phyloP scores from a whole-genome alignment of 257 asterid species.

The Solanum pimpinellifolium region DNA sequence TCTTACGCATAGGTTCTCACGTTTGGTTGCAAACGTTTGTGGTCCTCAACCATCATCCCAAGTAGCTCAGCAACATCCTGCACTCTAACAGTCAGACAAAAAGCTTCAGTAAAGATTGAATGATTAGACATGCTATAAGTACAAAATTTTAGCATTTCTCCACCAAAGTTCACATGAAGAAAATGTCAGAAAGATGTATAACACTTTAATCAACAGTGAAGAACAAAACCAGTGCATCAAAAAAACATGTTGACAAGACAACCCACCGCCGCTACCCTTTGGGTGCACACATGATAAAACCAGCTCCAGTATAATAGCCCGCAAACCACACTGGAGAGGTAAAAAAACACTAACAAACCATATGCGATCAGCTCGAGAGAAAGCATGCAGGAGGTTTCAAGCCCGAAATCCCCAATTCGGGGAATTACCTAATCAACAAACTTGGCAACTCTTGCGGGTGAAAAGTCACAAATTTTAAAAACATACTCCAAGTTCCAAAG shows the following conservation, averaged over 20 bases:
- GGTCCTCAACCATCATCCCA: slow-evolving; percentile 98
- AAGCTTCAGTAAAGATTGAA: slow-evolving; percentile 3
- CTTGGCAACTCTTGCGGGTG: neutral
- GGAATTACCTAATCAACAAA: neutral
- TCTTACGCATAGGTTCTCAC: slow-evolving; percentile 97
- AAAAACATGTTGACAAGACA: neutral
- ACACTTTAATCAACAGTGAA: neutral
- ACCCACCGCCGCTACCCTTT: neutral
- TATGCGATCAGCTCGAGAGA: neutral
- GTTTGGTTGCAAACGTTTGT: slow-evolving; percentile 92
- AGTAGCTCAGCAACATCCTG: slow-evolving; percentile 98
- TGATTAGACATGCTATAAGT: neutral
- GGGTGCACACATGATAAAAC: neutral
- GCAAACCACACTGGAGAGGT: neutral
- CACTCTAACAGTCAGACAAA: slow-evolving; percentile 44
- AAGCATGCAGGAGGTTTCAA: neutral
- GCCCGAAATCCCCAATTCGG: neutral
- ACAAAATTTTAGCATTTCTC: neutral
- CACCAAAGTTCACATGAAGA: neutral
- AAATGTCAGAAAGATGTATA: neutral
- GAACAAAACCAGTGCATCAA: neutral
- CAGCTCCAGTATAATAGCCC: neutral
- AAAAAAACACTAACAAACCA: neutral
- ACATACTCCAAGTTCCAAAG: neutral
- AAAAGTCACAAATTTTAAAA: neutral